Evolutionary conservation across 306 rosid genomes (phyloP), one percentile per base, ranked within the genome.

Genomic region (Lithocarpus polystachyus): DNA sequence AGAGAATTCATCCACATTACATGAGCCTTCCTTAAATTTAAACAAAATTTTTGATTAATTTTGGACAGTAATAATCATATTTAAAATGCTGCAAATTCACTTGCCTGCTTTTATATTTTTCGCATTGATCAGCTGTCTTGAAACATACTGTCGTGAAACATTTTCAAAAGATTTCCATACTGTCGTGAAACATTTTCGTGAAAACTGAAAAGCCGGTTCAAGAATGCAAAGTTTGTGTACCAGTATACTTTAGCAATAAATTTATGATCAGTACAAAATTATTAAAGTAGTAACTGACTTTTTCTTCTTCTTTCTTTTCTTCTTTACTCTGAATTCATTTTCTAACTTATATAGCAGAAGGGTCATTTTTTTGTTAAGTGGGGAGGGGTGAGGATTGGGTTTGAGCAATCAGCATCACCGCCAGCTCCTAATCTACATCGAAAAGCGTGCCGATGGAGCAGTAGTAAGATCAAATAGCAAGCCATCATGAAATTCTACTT

Each of bases 341-440:
- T 40, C 11, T 40, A 8, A 40, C 45, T 40, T 8, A 40, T 2
- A 8, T 40, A 40, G 75, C 56, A 61, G 78, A 76, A 80, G 56
- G 37, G 33, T 11, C 45, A 0, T 40, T 40, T 40, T 40, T 8
- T 40, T 40, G 45, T 40, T 40, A 40, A 40, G 45, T 40, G 45
- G 45, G 45, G 45, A 40, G 45, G 45, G 45, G 45, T 40, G 45
- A 40, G 45, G 45, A 40, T 40, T 40, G 3, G 12, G 11, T 40
- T 40, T 75, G 83, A 69, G 60, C 73, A 79, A 73, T 72, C 80
- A 72, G 59, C 81, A 80, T 72, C 82, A 82, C 87, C 75, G 85
- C 85, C 81, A 81, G 74, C 84, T 80, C 79, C 73, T 84, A 82
- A 89, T 84, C 85, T 80, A 68, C 77, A 75, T 89, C 80, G 88